Evolutionary conservation across 495 filamentous ascomycete genomes (phyloP), one percentile per base, ranked within the genome.

Genomic region (Aspergillus conjunctus): DNA sequence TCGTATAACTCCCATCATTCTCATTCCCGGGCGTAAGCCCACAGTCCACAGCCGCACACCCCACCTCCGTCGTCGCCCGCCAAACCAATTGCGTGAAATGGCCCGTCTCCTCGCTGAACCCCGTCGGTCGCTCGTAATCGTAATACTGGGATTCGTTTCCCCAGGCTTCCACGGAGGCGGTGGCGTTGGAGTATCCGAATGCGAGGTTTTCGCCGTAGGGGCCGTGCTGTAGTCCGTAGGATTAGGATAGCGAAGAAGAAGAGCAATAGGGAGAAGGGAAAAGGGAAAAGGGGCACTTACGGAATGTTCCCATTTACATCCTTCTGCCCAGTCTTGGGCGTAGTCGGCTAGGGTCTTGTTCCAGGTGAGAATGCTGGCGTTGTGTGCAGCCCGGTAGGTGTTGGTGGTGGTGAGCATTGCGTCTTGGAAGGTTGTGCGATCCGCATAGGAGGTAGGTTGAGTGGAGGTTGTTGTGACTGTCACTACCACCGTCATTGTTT

Each of bases 11-110:
- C 14, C 62, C 61, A 5, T 45, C 53, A 30, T 68, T 53, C 14
- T 63, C 52, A n/a, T 65, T 49, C 18, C 39, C 63, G 12, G 45
- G 45, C 18, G 64, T 56, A 41, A 74, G 75, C 20, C 76, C 80
- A 58, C 91, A 93, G 58, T 85, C 70, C 56, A 77, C 71, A 45
- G 81, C 73, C 37, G 81, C 88, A 70, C 91, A 95, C 8, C 91
- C 91, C 0, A 92, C 83, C 46, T 79, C 72, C 18, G 72, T 87
- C 10, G 89, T 92, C 34, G 77, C 75, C 70, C 82, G 85, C 91
- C 91, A 95, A 1, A 93, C 90, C 45, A 95, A 69, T 77, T 93
- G 90, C 26, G 91, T 91, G 71, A 91, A 95, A 73, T 95, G 91
- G 0, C 90, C 91, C n/a, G 90, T 92, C 17, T 73, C 65, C 60